Evolutionary conservation across 306 rosid genomes (phyloP).

Genomic region (barrel medic (Medicago truncatula)): DNA sequence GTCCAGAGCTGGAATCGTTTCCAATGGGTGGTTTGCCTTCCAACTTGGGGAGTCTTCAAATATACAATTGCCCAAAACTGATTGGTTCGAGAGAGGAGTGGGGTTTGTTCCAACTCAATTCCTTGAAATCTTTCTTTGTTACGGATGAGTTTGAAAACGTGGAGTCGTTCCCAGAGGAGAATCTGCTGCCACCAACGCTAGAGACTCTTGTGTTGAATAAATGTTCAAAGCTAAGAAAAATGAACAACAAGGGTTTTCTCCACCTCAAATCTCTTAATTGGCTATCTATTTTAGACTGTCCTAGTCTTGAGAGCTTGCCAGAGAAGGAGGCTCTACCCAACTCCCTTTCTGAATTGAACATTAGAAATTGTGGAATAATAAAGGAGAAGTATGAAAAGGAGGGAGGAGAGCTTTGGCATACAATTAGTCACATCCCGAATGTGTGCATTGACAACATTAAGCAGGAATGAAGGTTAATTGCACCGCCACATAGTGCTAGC

Average conservation of each 20-base stretch:
- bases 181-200: background rate
- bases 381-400: constrained; percentile 9
- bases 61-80: background rate
- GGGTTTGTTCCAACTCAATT: constrained; percentile 16
- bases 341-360: fast-evolving
- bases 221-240: background rate
- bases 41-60: background rate
- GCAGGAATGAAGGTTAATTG: background rate
- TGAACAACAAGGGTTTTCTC: background rate
- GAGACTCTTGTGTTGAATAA: fast-evolving
- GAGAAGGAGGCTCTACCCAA: background rate
- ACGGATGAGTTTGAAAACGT: background rate
- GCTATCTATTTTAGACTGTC: background rate
- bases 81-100: constrained; percentile 5
- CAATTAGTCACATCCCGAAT: constrained; percentile 20
- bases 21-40: background rate
- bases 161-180: background rate
- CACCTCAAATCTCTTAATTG: background rate
- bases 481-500: too few relatives aligned
- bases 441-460: fast-evolving
- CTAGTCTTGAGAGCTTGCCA: background rate
- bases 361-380: background rate
- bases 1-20: background rate
- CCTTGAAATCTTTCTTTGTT: background rate
- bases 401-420: constrained; percentile 20